Evolutionary conservation across 1,139 yeast genomes (phyloP), one percentile per base, ranked within the genome.

Genomic region (Magnusiomyces magnusii): DNA sequence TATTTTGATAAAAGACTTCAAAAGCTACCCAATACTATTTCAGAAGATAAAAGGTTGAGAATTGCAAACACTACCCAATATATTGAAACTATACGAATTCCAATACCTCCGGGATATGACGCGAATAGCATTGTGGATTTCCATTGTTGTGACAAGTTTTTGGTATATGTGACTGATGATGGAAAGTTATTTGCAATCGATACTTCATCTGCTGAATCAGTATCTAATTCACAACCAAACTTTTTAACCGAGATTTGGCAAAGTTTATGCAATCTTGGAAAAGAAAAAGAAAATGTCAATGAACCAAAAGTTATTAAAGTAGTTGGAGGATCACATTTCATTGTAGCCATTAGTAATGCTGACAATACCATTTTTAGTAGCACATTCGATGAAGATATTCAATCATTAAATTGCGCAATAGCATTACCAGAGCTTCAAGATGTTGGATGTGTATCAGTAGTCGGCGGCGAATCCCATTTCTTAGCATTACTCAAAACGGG

Each of bases 391-490:
- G 42, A 56, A 3, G 54, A 24, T 3, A 54, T 57, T 3, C 64
- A 59, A 27, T 60, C 56, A 47, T 59, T 58, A 53, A 57, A 25
- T 42, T 28, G 21, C 13, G 28, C 47, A 15, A 19, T n/a, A 19
- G 61, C 63, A 13, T 78, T 78, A 1, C 61, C 75, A 0, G 78
- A 76, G 58, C 68, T 85, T 24, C 89, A 85, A 63, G 75, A 80
- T 9, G 71, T 70, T 23, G 78, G 79, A 9, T 78, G 87, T 49
- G 75, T 83, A 1, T 78, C 84, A 2, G 72, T 87, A 1, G 84
- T 83, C 1, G 80, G 85, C 61, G 96, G 95, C 0, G 95, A 88
- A 68, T 85, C 86, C 66, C 96, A 88, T 68, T 78, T 73, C 54
- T 68, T 87, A 58, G 95, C 90, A 0, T 72, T 87, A 13, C 77